These are phyloP conservation scores for Diaporthe longicolla DNA, from an alignment of 2,329 filamentous ascomycete species.

Conservation along the genomic window DNA sequence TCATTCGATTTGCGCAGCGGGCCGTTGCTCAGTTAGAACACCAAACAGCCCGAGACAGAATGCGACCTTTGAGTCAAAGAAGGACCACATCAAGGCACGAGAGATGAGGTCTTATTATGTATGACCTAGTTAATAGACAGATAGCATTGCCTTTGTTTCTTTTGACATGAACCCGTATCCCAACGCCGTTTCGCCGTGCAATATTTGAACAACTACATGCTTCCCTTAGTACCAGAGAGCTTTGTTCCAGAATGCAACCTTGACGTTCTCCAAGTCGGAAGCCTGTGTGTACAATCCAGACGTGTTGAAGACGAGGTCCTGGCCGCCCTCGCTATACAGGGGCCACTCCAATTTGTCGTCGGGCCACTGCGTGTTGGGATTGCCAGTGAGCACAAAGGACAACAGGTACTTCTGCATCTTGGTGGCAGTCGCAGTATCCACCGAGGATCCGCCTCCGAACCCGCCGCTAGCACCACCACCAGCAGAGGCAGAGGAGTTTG, in stretches of 20 bases:
- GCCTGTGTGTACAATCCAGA: conserved; percentile 48
- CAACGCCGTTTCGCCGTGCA: conserved; percentile 25
- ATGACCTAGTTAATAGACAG: neutral
- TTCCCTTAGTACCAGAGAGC: conserved; percentile 51
- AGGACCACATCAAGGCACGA: neutral
- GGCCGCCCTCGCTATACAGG: conserved; percentile 47
- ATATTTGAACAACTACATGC: neutral
- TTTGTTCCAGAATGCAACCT: conserved; percentile 52
- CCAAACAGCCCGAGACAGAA: neutral
- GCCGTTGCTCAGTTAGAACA: too few species aligned
- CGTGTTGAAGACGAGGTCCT: conserved; percentile 51
- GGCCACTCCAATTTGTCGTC: conserved; percentile 54
- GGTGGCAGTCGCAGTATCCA: conserved; percentile 48
- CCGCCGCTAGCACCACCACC: conserved; percentile 36
- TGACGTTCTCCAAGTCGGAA: conserved; percentile 51
- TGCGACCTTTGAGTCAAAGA: neutral
- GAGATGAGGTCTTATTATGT: neutral
- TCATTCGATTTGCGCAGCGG: neutral
- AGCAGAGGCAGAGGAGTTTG: conserved; percentile 41
- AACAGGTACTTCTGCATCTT: conserved; percentile 51
- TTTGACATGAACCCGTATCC: neutral
- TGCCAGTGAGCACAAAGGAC: conserved; percentile 49
- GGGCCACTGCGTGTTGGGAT: conserved; percentile 51
- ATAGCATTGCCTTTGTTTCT: neutral
- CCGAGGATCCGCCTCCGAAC: conserved; percentile 44